These are phyloP conservation scores for Capronia coronata DNA, from an alignment of 2,329 filamentous ascomycete species.

Conservation along the genomic window DNA sequence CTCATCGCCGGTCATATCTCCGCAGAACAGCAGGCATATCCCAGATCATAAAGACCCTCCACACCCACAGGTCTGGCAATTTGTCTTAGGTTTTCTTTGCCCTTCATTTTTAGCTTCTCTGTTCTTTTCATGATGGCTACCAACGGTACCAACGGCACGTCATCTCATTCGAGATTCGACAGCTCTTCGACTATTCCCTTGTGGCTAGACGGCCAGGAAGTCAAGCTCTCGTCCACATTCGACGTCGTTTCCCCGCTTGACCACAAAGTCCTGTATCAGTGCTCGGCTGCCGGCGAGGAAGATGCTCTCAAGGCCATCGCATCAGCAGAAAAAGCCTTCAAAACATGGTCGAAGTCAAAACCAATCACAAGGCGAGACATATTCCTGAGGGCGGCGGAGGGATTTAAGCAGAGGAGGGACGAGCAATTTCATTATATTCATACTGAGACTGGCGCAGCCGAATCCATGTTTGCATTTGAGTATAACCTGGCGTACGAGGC, in stretches of 20 bases:
- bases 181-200: slow-evolving; percentile 34
- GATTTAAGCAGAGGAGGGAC: slow-evolving; percentile 53
- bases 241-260: slow-evolving; percentile 52
- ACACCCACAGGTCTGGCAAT: neutral
- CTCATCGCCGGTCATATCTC: too few relatives aligned
- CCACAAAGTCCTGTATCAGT: slow-evolving; percentile 49
- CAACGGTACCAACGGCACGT: slow-evolving; percentile 17
- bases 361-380: slow-evolving; percentile 60
- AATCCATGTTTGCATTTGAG: slow-evolving; percentile 34
- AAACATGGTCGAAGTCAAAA: slow-evolving; percentile 60
- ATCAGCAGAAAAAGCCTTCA: slow-evolving; percentile 62
- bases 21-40: too few relatives aligned
- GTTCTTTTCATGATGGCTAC: slow-evolving; percentile 10
- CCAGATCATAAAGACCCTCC: too few relatives aligned
- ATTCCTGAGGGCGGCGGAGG: slow-evolving; percentile 59
- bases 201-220: slow-evolving; percentile 40
- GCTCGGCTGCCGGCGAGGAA: slow-evolving; percentile 51
- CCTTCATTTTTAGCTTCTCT: neutral
- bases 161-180: slow-evolving; percentile 22
- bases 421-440: slow-evolving; percentile 58
- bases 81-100: neutral
- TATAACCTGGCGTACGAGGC: slow-evolving; percentile 19
- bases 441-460: slow-evolving; percentile 50
- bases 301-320: slow-evolving; percentile 52
- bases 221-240: slow-evolving; percentile 38